These are phyloP conservation scores for Talaromyces adpressus DNA, from an alignment of 495 filamentous ascomycete genomes.

Conservation along the genomic window DNA sequence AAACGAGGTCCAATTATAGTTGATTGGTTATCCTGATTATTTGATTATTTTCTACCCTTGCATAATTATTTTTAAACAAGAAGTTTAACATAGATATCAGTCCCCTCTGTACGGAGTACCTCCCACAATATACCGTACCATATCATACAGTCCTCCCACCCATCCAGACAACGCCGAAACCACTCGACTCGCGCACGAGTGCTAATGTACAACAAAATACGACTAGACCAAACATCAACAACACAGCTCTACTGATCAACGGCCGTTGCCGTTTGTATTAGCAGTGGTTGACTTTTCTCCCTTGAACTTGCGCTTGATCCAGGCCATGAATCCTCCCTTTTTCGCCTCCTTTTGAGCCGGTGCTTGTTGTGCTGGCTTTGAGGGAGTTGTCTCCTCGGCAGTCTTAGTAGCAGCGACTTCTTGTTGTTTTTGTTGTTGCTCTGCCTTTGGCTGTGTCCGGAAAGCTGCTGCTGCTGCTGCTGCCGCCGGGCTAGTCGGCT, in stretches of 20 bases:
- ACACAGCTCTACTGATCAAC: slow-evolving; percentile 5
- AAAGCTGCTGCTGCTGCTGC: neutral
- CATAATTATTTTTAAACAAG: neutral
- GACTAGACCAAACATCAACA: neutral
- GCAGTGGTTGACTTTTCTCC: slow-evolving; percentile 10
- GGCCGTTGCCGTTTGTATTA: neutral
- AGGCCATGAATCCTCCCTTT: slow-evolving; percentile 17
- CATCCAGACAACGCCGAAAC: slow-evolving; percentile 7
- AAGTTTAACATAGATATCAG: neutral
- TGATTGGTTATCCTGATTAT: neutral
- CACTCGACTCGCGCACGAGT: neutral
- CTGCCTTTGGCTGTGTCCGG: neutral
- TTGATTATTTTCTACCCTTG: neutral
- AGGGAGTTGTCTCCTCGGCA: neutral
- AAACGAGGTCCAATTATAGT: neutral
- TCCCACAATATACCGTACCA: neutral
- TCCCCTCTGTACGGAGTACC: neutral
- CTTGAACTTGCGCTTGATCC: slow-evolving; percentile 28
- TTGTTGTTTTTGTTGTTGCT: neutral
- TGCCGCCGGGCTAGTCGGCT: neutral
- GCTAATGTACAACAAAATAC: neutral
- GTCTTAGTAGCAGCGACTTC: neutral
- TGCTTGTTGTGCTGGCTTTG: neutral
- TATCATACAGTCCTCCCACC: slow-evolving; percentile 14
- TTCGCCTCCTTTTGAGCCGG: slow-evolving; percentile 8